These are phyloP conservation scores for Gillenia trifoliata DNA, from an alignment of 306 rosid species.

Conservation along the genomic window DNA sequence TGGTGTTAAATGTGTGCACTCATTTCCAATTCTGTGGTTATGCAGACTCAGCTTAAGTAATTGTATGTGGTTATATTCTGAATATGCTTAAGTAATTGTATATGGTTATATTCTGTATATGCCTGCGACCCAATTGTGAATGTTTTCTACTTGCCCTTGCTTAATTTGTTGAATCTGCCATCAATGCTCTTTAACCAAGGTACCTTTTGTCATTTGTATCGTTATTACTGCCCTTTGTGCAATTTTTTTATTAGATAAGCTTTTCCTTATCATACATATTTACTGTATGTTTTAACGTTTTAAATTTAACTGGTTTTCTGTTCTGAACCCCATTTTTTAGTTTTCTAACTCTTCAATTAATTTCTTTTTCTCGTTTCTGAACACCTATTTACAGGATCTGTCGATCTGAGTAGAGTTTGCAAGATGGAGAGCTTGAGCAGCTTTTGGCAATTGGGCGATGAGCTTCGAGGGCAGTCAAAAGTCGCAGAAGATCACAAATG, in stretches of 20 bases:
- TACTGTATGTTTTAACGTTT: not conserved
- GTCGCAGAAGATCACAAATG: conserved; percentile 92
- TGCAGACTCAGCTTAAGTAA: too few relatives aligned
- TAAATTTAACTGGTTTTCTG: not conserved
- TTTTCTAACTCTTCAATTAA: not conserved
- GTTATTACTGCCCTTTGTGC: not conserved
- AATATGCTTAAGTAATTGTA: too few relatives aligned
- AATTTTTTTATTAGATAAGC: not conserved
- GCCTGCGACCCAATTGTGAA: not conserved
- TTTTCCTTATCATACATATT: not conserved
- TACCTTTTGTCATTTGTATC: not conserved
- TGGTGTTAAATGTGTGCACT: not conserved
- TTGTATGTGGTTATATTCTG: not conserved
- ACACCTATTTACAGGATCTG: conserved; percentile 9
- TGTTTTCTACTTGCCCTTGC: too few relatives aligned
- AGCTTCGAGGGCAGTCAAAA: conserved; percentile 94
- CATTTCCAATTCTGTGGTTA: not conserved
- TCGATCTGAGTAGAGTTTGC: conserved; percentile 33
- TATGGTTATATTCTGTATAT: too few relatives aligned
- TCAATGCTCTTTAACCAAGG: not conserved
- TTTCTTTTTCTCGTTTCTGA: not conserved
- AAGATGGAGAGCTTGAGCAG: conserved; percentile 72
- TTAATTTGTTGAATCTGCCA: not conserved
- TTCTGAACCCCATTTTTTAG: not conserved
- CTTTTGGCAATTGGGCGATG: conserved; percentile 97